Conservation (phyloP, 2,329 filamentous ascomycete species). For the Fusarium hainanense region DNA sequence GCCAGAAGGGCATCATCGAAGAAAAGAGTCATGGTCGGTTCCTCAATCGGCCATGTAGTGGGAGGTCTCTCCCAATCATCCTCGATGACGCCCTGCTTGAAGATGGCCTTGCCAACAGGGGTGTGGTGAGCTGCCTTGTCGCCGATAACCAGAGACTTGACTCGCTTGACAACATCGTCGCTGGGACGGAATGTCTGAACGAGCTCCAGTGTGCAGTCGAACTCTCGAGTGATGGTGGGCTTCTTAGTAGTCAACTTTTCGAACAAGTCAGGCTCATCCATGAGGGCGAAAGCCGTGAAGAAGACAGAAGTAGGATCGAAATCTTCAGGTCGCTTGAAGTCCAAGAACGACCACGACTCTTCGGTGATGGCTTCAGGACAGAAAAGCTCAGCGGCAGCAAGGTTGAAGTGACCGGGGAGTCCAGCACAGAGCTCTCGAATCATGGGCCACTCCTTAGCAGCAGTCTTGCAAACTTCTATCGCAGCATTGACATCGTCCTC, state of each 20-base stretch:
- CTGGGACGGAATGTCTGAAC: slow-evolving; percentile 60
- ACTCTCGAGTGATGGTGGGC: slow-evolving; percentile 55
- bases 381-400: slow-evolving; percentile 77
- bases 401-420: slow-evolving; percentile 84
- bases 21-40: slow-evolving; percentile 62
- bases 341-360: slow-evolving; percentile 45
- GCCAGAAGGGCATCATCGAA: slow-evolving; percentile 69
- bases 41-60: slow-evolving; percentile 22
- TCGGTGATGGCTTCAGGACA: slow-evolving; percentile 51
- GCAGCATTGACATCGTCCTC: slow-evolving; percentile 73
- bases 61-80: slow-evolving; percentile 58
- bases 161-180: slow-evolving; percentile 54
- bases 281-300: slow-evolving; percentile 57
- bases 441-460: slow-evolving; percentile 73
- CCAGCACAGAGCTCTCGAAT: slow-evolving; percentile 61
- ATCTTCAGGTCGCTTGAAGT: slow-evolving; percentile 51
- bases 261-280: slow-evolving; percentile 50
- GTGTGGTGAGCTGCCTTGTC: slow-evolving; percentile 50
- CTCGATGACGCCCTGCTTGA: slow-evolving; percentile 59
- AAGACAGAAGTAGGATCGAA: slow-evolving; percentile 57
- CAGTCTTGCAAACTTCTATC: slow-evolving; percentile 72
- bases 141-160: slow-evolving; percentile 56
- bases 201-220: slow-evolving; percentile 71
- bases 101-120: slow-evolving; percentile 58
- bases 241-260: slow-evolving; percentile 39